Base-by-base conservation (phyloP, 768 basidiomycete genomes). In the Serendipita sp. region DNA sequence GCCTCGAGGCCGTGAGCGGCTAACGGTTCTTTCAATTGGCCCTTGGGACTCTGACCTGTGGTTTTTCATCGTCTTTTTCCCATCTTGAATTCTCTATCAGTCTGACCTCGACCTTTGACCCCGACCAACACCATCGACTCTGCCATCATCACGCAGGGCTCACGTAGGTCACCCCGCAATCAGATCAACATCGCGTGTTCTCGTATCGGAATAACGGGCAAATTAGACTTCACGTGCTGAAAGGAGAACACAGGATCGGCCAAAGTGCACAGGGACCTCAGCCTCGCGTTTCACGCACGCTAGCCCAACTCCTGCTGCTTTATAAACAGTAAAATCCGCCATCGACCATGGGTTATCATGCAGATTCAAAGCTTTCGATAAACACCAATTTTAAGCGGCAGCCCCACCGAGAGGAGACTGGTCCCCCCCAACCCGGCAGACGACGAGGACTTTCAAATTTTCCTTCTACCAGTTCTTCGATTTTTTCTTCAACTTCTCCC, bases 221-320 rank as follows among this genome's bases (percentile, higher is more conserved):
- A 60, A 37, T 35, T 28, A 32, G 37, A 60, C 32, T 53, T 18
- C 41, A 41, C 41, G 41, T 41, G 41, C 41, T 41, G 18, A 34
- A 34, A 53, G 32, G 37, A 35, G 28, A n/a, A 60, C 56, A 60
- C 56, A 60, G 56, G 56, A 60, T 60, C 56, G 56, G 37, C 30
- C 56, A 28, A 60, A 60, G 56, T 60, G 56, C 56, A 60, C 18
- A 34, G 30, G 56, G 56, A 60, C 56, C 56, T 60, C 56, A 24
- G 56, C 56, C 56, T 60, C 56, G 56, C 56, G 56, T 60, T 60
- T 60, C 56, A 60, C 56, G 35, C 48, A 51, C 48, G 18, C 48
- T 51, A 32, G 48, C 48, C n/a, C 48, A 51, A 41, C 56, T 28
- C 18, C 56, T 24, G 30, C 56, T 37, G 34, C 11, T 60, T 24